Evolutionary conservation across 2,329 filamentous ascomycete genomes (phyloP).

Genomic region (Venturia pyrina): DNA sequence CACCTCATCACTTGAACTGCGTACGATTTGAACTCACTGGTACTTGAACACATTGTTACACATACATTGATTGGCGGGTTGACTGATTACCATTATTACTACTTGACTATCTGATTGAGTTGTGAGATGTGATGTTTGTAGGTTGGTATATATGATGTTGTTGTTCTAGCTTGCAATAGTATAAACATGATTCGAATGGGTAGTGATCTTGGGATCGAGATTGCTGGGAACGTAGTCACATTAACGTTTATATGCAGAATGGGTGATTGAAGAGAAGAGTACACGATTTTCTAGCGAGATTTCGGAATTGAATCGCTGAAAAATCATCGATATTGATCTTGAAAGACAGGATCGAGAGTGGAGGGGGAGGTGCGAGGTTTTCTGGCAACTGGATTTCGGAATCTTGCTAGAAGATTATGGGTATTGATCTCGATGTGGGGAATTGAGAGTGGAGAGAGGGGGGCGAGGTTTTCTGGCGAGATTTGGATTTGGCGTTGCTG

Average conservation of each 20-base stretch:
- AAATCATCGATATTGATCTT: not conserved
- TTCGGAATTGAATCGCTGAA: not conserved
- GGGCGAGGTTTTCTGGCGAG: not conserved
- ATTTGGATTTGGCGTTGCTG: not conserved
- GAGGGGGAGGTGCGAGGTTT: no score
- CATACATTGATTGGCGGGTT: not conserved
- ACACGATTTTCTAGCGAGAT: no score
- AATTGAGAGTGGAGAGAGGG: not conserved
- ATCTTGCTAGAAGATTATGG: no score
- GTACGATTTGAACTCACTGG: not conserved
- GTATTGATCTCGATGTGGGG: no score
- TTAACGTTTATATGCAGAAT: no score
- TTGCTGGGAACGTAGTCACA: no score
- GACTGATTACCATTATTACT: not conserved
- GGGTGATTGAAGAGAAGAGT: no score
- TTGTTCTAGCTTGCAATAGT: not conserved
- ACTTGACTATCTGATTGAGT: not conserved
- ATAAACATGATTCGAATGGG: not conserved
- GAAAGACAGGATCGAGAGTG: no score
- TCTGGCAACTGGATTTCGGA: no score
- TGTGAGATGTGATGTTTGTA: not conserved
- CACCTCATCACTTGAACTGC: not conserved
- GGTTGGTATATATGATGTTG: not conserved
- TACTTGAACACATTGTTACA: not conserved
- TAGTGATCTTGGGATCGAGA: no score